Evolutionary conservation across 495 filamentous ascomycete genomes (phyloP), one percentile per base, ranked within the genome.

Genomic region (Chaetomidium leptoderma): DNA sequence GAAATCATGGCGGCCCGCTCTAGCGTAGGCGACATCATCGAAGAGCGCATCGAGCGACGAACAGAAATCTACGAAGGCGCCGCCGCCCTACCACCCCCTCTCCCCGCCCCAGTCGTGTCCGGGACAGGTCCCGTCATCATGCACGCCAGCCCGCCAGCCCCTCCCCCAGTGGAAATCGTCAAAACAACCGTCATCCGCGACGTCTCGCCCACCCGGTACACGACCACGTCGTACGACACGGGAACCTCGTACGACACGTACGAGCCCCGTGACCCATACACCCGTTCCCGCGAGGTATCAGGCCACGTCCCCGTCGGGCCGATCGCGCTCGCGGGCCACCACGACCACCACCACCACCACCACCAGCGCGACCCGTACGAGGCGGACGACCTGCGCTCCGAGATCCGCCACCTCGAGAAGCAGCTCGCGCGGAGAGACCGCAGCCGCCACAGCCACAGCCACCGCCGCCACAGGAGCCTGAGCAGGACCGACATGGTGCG

Each of bases 301-400:
- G 77, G 77, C 39, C 72, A 76, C 52, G 72, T 78, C n/a, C 64
- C 72, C 16, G 64, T 76, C 26, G 80, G 81, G 1, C 76, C 77
- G 2, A 63, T 91, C 13, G 82, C 82, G 1, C 55, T 75, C 0
- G 60, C 66, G 17, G 16, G 27, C 37, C n/a, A 44, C 16, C 2
- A 6, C 23, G 52, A 55, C 16, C 17, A 23, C 19, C 52, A 13
- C 32, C 32, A 30, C 33, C 43, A 39, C 43, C 32, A 24, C 33
- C 33, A 64, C 35, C 65, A 64, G 26, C 62, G 61, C 44, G 64
- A 66, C 32, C 63, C 59, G 57, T 35, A 46, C 24, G 64, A 68
- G 1, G 13, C 55, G 6, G 74, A 69, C 64, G 75, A 57, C 37
- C 66, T 64, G 54, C 72, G 72, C 1, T 72, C 75, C 30, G 75